Conservation (phyloP, 1,139 yeast genomes). For the Debaryomyces singareniensis region DNA sequence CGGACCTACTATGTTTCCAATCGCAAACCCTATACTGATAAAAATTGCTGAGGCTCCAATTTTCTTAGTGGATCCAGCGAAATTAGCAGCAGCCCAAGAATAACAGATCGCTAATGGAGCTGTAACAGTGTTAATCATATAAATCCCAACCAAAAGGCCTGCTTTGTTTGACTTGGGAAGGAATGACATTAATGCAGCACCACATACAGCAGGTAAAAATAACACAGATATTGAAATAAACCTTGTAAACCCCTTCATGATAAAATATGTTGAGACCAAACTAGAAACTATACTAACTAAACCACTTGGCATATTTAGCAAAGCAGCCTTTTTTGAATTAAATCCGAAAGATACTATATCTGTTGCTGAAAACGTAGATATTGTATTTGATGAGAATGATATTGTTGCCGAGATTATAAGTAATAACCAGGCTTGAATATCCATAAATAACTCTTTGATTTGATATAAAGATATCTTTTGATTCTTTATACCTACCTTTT, state of each 20-base stretch:
- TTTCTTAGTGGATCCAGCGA: constrained; percentile 10
- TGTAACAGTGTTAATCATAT: constrained; percentile 9
- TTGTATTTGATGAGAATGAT: constrained; percentile 22
- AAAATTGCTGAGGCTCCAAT: constrained; percentile 3
- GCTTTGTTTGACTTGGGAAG: constrained; percentile 4
- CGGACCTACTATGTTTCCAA: constrained; percentile 25
- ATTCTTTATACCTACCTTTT: constrained; percentile 45
- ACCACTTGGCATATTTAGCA: constrained; percentile 31
- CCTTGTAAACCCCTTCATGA: neutral
- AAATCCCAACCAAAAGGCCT: constrained; percentile 10
- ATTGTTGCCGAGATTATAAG: constrained; percentile 15
- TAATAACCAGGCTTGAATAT: constrained; percentile 34
- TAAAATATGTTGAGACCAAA: neutral
- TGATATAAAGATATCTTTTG: constrained; percentile 47
- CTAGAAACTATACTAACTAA: constrained; percentile 15
- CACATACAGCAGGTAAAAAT: neutral
- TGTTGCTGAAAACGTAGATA: constrained; percentile 28
- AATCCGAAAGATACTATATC: constrained; percentile 41
- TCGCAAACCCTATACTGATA: constrained; percentile 15
- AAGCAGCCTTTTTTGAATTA: constrained; percentile 17
- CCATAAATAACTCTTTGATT: constrained; percentile 43
- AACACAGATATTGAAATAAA: neutral
- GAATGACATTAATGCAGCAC: constrained; percentile 4
- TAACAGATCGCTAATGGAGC: constrained; percentile 10
- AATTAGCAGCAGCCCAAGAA: constrained; percentile 11